Percentiles rank a stretch among this genome's conserved stretches.
Evolutionary conservation across 2,329 filamentous ascomycete genomes (phyloP).

Genomic region (Rutstroemia sp.): DNA sequence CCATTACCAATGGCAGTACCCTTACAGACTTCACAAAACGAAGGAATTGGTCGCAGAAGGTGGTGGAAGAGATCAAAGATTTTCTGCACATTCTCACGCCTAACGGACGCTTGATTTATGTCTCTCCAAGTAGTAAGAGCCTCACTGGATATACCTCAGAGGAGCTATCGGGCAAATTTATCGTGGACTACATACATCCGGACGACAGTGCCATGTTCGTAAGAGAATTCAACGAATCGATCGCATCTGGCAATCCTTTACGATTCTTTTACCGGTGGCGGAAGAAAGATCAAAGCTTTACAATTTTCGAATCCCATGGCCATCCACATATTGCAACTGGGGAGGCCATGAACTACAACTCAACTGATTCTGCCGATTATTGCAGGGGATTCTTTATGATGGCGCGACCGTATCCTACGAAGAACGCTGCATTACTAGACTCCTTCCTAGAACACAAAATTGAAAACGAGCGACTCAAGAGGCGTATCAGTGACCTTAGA

Average conservation of each 20-base stretch:
- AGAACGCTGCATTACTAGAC: constrained; percentile 77
- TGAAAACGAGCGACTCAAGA: constrained; percentile 81
- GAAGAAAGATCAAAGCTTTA: constrained; percentile 65
- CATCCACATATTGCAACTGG: constrained; percentile 80
- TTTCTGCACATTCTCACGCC: constrained; percentile 81
- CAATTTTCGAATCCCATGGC: constrained; percentile 85
- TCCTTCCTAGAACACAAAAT: constrained; percentile 96
- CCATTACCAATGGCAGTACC: constrained; percentile 38
- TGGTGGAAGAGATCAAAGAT: constrained; percentile 85
- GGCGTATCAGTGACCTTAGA: constrained; percentile 77
- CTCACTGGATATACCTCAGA: constrained; percentile 69
- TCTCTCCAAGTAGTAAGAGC: constrained; percentile 68
- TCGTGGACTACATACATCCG: constrained; percentile 77
- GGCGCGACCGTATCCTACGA: constrained; percentile 82
- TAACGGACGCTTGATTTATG: constrained; percentile 75
- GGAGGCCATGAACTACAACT: constrained; percentile 49
- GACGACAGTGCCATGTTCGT: constrained; percentile 80
- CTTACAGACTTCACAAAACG: constrained; percentile 60
- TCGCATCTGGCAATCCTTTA: constrained; percentile 70
- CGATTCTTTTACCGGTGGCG: constrained; percentile 82
- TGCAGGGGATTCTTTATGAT: constrained; percentile 93
- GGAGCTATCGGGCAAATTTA: constrained; percentile 66
- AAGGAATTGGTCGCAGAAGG: constrained; percentile 77
- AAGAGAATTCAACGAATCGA: constrained; percentile 82
- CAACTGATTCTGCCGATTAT: constrained; percentile 57